Evolutionary conservation across 805 yeast species (phyloP), one percentile per base, ranked within the genome.

Genomic region (Lachancea sp.): DNA sequence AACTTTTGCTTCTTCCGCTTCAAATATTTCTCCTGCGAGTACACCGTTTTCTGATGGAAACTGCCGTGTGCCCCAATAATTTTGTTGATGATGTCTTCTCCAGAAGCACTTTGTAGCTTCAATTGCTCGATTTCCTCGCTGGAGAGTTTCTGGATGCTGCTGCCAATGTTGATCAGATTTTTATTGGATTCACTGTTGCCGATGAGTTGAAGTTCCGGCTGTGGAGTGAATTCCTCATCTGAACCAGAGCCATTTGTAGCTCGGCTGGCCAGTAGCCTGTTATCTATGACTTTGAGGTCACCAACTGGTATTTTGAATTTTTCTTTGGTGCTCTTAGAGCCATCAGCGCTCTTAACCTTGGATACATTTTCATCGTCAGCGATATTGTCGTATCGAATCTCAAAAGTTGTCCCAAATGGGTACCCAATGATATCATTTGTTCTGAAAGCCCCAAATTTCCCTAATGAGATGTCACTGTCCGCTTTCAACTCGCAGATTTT

Each of bases 1-100:
- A 86, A 93, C 69, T 93, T 93, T 62, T 84, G 89, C 65, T 88
- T 95, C 66, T 93, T 93, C 57, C 99, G 78, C 51, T 83, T 82
- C 56, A 91, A 66, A 63, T 93, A 93, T 67, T 93, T 93, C 54
- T 85, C 95, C 63, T 93, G 96, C 1, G 96, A 87, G 58, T 76
- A 87, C 25, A 81, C 70, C 5, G 98, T 93, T 65, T 93, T 93
- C 61, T 86, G 82, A 54, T 86, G 87, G 60, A 93, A 93, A 9
- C 86, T 85, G 31, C 74, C 83, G 65, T 93, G 98, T 11, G 90
- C 79, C 49, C 81, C 82, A 49, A 89, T 82, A 66, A 93, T 85
- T 53, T 77, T 78, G 50, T 83, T 83, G 46, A 91, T 89, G 54
- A 93, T 83, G 38, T 79, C 80, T 55, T 81, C 83, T 19, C 95